Base-by-base conservation (phyloP, 2,329 filamentous ascomycete species). In the Lachnellula willkommii region DNA sequence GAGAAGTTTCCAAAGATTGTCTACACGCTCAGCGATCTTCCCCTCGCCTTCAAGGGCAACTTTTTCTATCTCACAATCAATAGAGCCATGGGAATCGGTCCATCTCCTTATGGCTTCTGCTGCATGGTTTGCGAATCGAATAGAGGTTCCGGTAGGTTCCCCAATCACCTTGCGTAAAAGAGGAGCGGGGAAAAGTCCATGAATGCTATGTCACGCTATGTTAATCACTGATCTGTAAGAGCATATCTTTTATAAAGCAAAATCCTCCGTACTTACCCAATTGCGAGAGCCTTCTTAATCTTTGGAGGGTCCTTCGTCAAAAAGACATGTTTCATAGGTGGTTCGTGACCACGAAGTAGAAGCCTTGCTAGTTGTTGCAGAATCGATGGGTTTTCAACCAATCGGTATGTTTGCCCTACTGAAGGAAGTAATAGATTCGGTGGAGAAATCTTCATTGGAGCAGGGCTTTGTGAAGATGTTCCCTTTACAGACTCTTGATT, bases 1-100 rank as follows among this genome's bases (percentile, higher is more conserved):
- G 54, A 99, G 78, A 9, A 97, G 78, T 71, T 93, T 95, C 94
- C 94, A 99, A 6, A 99, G 75, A 40, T 95, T 89, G 58, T 95
- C 89, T 1, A 97, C 90, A 6, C 94, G 82, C 60, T 97, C 92
- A 2, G 82, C 82, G 47, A 99, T 94, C 69, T 89, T 90, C 24
- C 94, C 94, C 72, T 99, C 94, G 22, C 93, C 93, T 73, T 99
- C 94, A 0, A 99, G 79, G 1, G 93, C 90, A 14, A 97, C 89
- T 69, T 95, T 96, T 68, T 96, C 91, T 54, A 99, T 90, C 63
- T 95, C 88, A 59, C 82, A 85, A 60, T 91, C 88, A 2, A 79
- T 74, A 58, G 86, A 90, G 1, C 88, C 87, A 61, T 90, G 83
- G 12, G 77, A 77, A 52, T 90, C 83, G 0, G 90, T 83, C 90